phyloP scores from a whole-genome alignment of 1,284 basidiomycete genomes.

The Rhodotorula sp. region DNA sequence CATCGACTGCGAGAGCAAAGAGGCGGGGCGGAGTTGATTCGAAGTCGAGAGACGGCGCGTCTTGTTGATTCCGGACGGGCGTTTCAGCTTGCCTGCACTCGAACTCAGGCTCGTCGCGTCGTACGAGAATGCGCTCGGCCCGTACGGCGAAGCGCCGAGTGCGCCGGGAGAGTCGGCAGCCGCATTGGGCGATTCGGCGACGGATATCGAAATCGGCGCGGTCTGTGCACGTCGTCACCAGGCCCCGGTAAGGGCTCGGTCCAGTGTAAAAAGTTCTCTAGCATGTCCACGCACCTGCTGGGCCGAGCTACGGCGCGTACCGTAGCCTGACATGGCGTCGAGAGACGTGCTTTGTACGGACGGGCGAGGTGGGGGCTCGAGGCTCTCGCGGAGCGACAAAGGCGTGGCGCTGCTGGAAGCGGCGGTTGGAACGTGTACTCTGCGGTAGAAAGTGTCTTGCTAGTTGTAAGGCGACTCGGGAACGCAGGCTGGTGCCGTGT shows the following conservation, averaged over 20 bases:
- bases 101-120: conserved; percentile 5
- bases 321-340: conserved; percentile 15
- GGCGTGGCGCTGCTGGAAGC: not conserved
- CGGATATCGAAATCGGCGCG: not conserved
- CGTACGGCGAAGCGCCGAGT: not conserved
- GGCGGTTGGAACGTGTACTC: too few relatives aligned
- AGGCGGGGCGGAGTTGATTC: not conserved
- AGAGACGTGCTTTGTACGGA: too few relatives aligned
- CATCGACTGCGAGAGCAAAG: conserved; percentile 5
- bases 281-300: conserved; percentile 12
- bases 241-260: too few relatives aligned
- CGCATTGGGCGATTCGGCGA: not conserved
- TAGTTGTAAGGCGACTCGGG: too few relatives aligned
- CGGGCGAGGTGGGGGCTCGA: not conserved
- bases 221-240: not conserved
- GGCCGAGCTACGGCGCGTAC: conserved; percentile 30
- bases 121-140: not conserved
- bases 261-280: not conserved
- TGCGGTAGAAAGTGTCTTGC: too few relatives aligned
- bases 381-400: not conserved
- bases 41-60: conserved; percentile 10
- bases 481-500: too few relatives aligned
- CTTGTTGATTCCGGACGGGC: conserved; percentile 18
- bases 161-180: not conserved
- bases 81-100: conserved; percentile 29